Evolutionary conservation across 2,329 filamentous ascomycete species (phyloP).

Genomic region (Clarireedia monteithiana): DNA sequence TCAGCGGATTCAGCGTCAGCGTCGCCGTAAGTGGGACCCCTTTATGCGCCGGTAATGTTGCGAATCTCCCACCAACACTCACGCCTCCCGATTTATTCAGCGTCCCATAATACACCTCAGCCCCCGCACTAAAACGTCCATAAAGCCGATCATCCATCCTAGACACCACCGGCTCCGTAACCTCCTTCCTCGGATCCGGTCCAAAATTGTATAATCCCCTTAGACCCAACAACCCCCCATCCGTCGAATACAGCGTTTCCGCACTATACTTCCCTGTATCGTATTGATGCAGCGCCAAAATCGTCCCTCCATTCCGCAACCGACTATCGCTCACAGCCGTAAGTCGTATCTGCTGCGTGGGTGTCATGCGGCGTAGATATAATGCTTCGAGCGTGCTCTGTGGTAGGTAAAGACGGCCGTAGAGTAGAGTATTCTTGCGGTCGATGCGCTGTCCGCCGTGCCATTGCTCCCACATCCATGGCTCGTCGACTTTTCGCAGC

Average conservation of each 20-base stretch:
- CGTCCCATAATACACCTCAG: slow-evolving; percentile 90
- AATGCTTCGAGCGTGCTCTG: slow-evolving; percentile 80
- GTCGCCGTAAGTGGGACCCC: slow-evolving; percentile 93
- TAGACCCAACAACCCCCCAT: slow-evolving; percentile 80
- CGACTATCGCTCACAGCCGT: slow-evolving; percentile 67
- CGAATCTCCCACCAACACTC: slow-evolving; percentile 81
- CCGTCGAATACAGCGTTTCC: slow-evolving; percentile 86
- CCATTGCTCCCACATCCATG: slow-evolving; percentile 47
- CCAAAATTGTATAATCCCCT: slow-evolving; percentile 94
- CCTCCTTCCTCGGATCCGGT: slow-evolving; percentile 19
- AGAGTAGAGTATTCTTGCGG: slow-evolving; percentile 54
- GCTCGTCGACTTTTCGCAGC: slow-evolving; percentile 44
- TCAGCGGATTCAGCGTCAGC: slow-evolving; percentile 84
- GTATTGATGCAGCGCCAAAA: slow-evolving; percentile 68
- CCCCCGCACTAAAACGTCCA: slow-evolving; percentile 83
- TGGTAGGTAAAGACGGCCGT: slow-evolving; percentile 74
- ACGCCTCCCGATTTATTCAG: slow-evolving; percentile 91
- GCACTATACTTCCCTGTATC: slow-evolving; percentile 82
- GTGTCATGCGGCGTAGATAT: slow-evolving; percentile 69
- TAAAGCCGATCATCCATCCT: slow-evolving; percentile 51
- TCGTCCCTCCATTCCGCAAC: slow-evolving; percentile 67
- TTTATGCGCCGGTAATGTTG: slow-evolving; percentile 70
- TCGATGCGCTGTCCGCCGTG: slow-evolving; percentile 41
- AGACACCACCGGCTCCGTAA: slow-evolving; percentile 14
- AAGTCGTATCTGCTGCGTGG: slow-evolving; percentile 71